These are phyloP conservation scores for Rhododendron molle DNA, from an alignment of 148 eudicot genomes.

Conservation along the genomic window DNA sequence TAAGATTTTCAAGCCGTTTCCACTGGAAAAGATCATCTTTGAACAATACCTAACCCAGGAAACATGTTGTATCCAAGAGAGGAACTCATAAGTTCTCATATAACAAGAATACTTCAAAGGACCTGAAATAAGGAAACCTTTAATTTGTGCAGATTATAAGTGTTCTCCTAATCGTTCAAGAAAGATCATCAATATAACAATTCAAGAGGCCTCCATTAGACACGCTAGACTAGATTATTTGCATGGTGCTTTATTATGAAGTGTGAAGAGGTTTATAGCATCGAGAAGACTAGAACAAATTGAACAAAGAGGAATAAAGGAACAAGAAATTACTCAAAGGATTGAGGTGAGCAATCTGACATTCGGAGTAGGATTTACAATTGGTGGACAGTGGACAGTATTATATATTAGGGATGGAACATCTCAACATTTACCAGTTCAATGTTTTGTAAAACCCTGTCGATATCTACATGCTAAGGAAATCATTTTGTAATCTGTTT, in stretches of 20 bases:
- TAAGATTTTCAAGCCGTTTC: constrained; percentile 93
- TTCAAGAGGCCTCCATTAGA: neutral
- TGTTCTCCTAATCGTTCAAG: neutral
- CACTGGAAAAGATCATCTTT: constrained; percentile 95
- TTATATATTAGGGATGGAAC: neutral
- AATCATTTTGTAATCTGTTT: neutral
- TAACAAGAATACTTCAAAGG: neutral
- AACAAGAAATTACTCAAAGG: neutral
- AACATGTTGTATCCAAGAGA: constrained; percentile 1
- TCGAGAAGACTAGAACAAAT: neutral
- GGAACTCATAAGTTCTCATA: neutral
- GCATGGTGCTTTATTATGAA: neutral
- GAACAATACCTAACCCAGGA: constrained; percentile 69
- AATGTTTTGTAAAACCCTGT: neutral
- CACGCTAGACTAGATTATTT: neutral
- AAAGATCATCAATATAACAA: neutral
- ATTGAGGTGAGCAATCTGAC: neutral
- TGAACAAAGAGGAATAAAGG: neutral
- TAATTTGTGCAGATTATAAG: neutral
- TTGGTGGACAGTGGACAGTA: neutral
- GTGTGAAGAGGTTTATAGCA: neutral
- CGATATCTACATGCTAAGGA: neutral
- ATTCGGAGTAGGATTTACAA: neutral
- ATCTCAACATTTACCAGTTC: neutral
- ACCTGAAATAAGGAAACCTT: neutral